A percentile compares a stretch with the other conserved stretches of the same genome.
Conservation (phyloP, 768 basidiomycete species). For the Calocera viscosa region DNA sequence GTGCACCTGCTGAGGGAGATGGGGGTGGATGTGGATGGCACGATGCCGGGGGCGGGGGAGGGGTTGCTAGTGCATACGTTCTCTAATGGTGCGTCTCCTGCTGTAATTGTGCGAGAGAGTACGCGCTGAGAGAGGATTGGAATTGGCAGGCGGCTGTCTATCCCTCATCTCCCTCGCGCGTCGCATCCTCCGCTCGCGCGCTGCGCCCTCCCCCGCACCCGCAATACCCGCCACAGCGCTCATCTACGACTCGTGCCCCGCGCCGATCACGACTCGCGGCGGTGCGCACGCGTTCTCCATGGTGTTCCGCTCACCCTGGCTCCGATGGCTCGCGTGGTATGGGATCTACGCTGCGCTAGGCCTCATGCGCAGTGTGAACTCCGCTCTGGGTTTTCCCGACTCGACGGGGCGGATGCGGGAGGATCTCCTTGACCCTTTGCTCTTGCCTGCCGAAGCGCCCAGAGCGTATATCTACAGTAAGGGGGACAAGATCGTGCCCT, state of each 20-base stretch:
- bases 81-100: background rate
- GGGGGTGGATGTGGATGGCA: background rate
- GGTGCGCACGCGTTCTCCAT: background rate
- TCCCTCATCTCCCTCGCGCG: background rate
- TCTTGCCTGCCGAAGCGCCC: background rate
- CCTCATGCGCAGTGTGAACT: background rate
- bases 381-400: background rate
- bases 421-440: background rate
- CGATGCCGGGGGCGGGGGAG: background rate
- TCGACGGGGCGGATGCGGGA: background rate
- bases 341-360: background rate
- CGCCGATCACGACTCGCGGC: background rate
- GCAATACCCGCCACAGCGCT: background rate
- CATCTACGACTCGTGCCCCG: slow-evolving; percentile 1
- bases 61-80: background rate
- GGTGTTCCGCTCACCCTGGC: background rate
- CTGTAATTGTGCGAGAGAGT: too few relatives aligned
- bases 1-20: background rate
- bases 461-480: background rate
- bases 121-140: background rate
- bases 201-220: background rate
- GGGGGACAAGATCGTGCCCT: background rate
- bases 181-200: background rate
- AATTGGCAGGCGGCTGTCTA: background rate
- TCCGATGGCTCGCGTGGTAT: background rate